phyloP scores from a whole-genome alignment of 441 rosid genomes.

The Adansonia grandidieri region DNA sequence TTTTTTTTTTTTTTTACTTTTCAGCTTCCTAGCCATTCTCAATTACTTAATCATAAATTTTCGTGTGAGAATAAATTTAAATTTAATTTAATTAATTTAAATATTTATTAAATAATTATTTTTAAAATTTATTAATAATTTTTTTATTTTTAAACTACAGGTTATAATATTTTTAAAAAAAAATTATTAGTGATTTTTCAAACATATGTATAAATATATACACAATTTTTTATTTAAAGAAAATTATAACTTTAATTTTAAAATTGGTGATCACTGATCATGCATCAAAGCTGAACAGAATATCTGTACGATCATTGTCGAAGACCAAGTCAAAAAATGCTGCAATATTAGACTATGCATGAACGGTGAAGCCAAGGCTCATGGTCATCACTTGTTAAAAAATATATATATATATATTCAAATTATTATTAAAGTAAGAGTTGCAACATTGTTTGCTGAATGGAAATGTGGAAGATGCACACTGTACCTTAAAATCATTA shows the following conservation, averaged over 20 bases:
- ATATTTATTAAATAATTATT: no score
- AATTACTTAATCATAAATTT: not conserved
- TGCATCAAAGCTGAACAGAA: not conserved
- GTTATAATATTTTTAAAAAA: no score
- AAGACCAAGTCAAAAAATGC: not conserved
- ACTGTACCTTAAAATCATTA: not conserved
- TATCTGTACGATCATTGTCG: no score
- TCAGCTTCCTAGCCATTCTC: not conserved
- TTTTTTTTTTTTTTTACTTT: not conserved
- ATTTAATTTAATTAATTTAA: no score
- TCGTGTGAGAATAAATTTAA: no score
- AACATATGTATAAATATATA: no score
- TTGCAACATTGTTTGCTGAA: not conserved
- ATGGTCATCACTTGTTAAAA: not conserved
- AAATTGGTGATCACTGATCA: not conserved
- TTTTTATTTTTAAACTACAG: no score
- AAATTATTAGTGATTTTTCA: no score
- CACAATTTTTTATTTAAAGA: no score
- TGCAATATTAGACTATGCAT: not conserved
- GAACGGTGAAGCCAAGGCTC: not conserved
- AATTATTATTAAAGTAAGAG: not conserved
- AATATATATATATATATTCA: no score
- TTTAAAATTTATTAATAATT: no score
- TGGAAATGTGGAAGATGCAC: not conserved
- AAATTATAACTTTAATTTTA: no score